phyloP scores from a whole-genome alignment of 257 asterid genomes.

The Solanum chilense region DNA sequence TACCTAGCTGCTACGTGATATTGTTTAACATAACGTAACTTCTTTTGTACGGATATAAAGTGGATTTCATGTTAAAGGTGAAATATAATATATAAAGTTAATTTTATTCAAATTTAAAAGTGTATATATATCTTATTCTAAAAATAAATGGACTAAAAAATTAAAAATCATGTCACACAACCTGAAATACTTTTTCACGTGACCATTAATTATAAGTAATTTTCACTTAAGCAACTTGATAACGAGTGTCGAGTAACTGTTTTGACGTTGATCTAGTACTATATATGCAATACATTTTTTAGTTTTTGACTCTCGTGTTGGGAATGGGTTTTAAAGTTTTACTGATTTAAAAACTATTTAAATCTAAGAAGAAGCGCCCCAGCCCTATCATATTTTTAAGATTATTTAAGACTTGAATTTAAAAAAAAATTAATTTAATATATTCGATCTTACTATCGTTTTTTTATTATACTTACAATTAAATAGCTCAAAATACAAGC shows the following conservation, averaged over 20 bases:
- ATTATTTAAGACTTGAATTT: no score
- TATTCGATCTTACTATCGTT: no score
- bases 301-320: no score
- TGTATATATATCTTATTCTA: not conserved
- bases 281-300: no score
- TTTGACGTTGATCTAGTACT: no score
- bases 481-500: not conserved
- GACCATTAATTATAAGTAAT: not conserved
- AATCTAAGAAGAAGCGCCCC: no score
- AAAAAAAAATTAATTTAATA: no score
- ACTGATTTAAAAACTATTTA: no score
- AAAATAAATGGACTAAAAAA: not conserved
- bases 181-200: not conserved
- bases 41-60: not conserved
- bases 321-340: not conserved
- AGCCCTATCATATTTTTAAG: no score
- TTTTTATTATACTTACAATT: no score
- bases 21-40: not conserved
- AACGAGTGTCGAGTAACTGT: not conserved
- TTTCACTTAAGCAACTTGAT: not conserved
- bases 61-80: not conserved
- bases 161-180: no score
- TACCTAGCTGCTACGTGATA: not conserved
- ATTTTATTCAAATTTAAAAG: not conserved
- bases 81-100: not conserved